Percentiles rank a stretch among this genome's conserved stretches.
Evolutionary conservation across 2,329 filamentous ascomycete species (phyloP).

Genomic region (Penicillium freii): DNA sequence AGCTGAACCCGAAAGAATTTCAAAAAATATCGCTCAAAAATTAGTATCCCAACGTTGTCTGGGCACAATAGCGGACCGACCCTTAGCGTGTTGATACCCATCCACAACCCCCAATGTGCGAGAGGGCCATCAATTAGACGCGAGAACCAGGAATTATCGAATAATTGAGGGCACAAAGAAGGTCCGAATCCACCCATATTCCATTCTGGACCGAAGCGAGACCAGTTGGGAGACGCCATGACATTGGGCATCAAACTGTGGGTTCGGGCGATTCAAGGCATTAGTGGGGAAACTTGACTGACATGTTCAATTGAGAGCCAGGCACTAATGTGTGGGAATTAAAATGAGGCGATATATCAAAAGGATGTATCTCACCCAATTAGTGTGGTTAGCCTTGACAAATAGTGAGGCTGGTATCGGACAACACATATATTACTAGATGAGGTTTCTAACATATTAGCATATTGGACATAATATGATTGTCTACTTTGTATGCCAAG

Average conservation of each 20-base stretch:
- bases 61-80: conserved; percentile 22
- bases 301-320: conserved; percentile 23
- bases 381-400: not conserved
- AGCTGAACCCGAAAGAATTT: conserved; percentile 1
- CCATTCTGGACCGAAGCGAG: conserved; percentile 21
- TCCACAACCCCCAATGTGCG: conserved; percentile 12
- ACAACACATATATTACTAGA: conserved; percentile 5
- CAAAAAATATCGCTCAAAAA: conserved; percentile 14
- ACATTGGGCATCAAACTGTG: conserved; percentile 27
- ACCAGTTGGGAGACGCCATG: conserved; percentile 24
- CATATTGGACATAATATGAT: conserved; percentile 3
- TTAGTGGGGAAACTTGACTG: conserved; percentile 13
- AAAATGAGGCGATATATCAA: not conserved
- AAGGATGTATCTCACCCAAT: conserved; percentile 3
- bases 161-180: conserved; percentile 6
- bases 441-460: not conserved
- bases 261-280: conserved; percentile 19
- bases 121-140: conserved; percentile 13
- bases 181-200: conserved; percentile 20
- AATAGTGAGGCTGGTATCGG: conserved; percentile 13
- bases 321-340: conserved; percentile 6
- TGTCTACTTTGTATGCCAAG: not conserved
- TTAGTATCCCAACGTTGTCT: conserved; percentile 11
- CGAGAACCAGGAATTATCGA: not conserved
- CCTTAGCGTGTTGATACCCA: conserved; percentile 28